Evolutionary conservation across 371 early-diverging fungal species (phyloP), one percentile per base, ranked within the genome.

Genomic region (Nematocida homosporus): DNA sequence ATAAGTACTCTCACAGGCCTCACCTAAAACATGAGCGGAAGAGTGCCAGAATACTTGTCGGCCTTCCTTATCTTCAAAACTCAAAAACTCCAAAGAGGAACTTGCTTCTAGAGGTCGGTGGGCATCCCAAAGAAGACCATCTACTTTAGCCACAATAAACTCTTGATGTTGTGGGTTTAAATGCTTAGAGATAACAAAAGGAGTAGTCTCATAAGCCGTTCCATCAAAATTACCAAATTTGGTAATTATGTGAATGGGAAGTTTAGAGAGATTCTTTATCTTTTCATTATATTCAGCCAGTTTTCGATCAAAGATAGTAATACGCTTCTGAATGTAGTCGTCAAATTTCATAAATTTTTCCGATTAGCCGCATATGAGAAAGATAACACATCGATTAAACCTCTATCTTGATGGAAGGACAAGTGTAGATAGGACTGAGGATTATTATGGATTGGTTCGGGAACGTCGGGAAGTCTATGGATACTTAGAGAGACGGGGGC

Each of bases 1-100:
- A 86, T 93, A 92, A 79, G 88, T 88, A 84, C 92, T 93, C 80
- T 93, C 92, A 48, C 59, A 84, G 32, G 96, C 95, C 82, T 94
- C 94, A 66, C 99, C 99, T 56, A 99, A 86, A 81, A 97, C 89
- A 85, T 97, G 98, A 1, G 99, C 97, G 79, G 92, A 92, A n/a
- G 94, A 94, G 83, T 97, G 99, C 97, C 97, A 97, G 84, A 94
- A 99, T 16, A 97, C 96, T 81, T 87, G 86, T 84, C 91, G 89
- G 29, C 86, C 88, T 82, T 81, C 56, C 60, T 75, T 79, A 30
- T 81, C 57, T 3, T 94, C 94, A 87, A 98, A 99, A 77, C 92
- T 94, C 32, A 95, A 85, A 42, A 99, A 87, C 83, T 94, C 91
- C 59, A 98, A 84, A 59, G 78, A 81, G 85, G 90, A 89, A 53